Evolutionary conservation across 768 basidiomycete species (phyloP).

Genomic region (Rhizopogon rudus): DNA sequence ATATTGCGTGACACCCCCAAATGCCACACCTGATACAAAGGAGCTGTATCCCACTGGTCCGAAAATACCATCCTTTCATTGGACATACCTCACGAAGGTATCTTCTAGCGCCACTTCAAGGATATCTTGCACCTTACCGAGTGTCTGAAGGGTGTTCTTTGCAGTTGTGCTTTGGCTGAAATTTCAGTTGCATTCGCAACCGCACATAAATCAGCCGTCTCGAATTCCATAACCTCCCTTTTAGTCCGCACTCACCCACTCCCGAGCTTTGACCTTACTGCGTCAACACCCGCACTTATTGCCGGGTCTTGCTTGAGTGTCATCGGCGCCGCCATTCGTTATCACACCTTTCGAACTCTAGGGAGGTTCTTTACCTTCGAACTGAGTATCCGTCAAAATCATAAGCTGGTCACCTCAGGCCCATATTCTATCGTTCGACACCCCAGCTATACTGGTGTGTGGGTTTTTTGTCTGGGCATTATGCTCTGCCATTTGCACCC

Average conservation of each 20-base stretch:
- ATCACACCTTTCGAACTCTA: conserved; percentile 31
- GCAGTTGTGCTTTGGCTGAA: neutral
- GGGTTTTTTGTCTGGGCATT: conserved; percentile 4
- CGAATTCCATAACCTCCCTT: neutral
- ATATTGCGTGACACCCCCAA: conserved; percentile 1
- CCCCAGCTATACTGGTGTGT: conserved; percentile 16
- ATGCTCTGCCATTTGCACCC: neutral
- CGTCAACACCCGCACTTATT: neutral
- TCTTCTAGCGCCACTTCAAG: neutral
- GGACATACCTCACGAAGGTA: neutral
- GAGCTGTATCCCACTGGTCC: neutral
- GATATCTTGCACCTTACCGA: neutral
- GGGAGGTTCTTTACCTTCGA: conserved; percentile 36
- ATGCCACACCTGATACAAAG: neutral
- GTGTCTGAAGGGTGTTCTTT: neutral
- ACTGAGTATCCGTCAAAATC: conserved; percentile 29
- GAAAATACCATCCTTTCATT: neutral
- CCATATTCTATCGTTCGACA: conserved; percentile 39
- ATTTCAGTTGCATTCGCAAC: neutral
- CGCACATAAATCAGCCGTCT: neutral
- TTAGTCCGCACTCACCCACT: neutral
- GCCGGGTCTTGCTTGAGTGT: conserved; percentile 17
- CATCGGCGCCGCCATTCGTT: conserved; percentile 23
- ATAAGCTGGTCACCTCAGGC: conserved; percentile 33
- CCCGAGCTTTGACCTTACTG: neutral